These are phyloP conservation scores for Xylaria arbuscula DNA, from an alignment of 2,329 filamentous ascomycete species.

Conservation along the genomic window DNA sequence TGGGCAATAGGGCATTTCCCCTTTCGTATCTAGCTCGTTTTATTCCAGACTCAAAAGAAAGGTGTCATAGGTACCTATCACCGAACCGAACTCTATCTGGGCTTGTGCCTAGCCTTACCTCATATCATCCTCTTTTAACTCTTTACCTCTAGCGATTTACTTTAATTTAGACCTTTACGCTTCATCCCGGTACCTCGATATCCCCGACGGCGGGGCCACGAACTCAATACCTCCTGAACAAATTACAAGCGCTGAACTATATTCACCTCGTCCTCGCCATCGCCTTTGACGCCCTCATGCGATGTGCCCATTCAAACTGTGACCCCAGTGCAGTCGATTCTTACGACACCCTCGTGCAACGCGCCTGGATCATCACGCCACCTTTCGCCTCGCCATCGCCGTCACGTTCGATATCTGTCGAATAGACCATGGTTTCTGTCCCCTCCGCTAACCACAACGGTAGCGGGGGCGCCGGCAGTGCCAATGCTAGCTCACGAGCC, in stretches of 20 bases:
- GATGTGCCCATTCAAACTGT: conserved; percentile 44
- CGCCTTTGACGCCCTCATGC: conserved; percentile 36
- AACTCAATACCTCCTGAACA: background rate
- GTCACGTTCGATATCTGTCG: conserved; percentile 19
- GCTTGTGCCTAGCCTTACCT: conserved; percentile 8
- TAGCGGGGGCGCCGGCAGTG: conserved; percentile 55
- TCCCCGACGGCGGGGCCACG: background rate
- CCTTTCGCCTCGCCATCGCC: conserved; percentile 9
- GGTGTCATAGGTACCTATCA: conserved; percentile 7
- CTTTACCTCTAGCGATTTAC: background rate
- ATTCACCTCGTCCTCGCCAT: background rate
- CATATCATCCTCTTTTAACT: background rate
- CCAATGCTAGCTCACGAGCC: conserved; percentile 63
- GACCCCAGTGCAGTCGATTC: conserved; percentile 44
- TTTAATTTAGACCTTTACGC: conserved; percentile 2
- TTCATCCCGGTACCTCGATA: conserved; percentile 5
- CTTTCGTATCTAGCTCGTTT: conserved; percentile 9
- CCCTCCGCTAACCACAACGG: conserved; percentile 54
- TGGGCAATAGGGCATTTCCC: conserved; percentile 9
- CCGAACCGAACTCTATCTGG: background rate
- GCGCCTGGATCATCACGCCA: conserved; percentile 23
- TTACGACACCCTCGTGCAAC: conserved; percentile 26
- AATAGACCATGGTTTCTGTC: conserved; percentile 54
- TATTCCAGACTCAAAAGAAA: conserved; percentile 8
- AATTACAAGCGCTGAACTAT: conserved; percentile 10